Base-by-base conservation (phyloP, 192 early-diverging fungal species). In the Mortierella hygrophila region DNA sequence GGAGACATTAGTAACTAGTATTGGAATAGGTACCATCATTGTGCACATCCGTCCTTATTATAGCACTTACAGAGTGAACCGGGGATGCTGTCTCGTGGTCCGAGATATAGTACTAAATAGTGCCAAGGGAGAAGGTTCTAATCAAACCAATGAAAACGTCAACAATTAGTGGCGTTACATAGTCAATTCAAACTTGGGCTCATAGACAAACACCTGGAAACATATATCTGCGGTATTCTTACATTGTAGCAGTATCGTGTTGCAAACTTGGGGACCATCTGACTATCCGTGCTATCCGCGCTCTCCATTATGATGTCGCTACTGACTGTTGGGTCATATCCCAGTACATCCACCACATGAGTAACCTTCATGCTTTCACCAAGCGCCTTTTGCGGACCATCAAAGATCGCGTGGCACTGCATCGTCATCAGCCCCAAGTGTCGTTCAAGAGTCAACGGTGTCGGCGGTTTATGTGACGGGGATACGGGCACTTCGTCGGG, bases 241-340 rank as follows among this genome's bases (percentile, higher is more conserved):
- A 82, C 80, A 76, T 82, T 52, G 23, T 82, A 82, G 32, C 81
- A 77, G 55, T 82, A 82, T 18, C 81, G 81, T 6, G 70, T 82
- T 9, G 81, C 75, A 21, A 77, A 42, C 20, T 76, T 75, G 3
- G 68, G 37, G 37, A 20, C 2, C 41, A 47, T 26, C 46, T 5
- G 40, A 5, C 11, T 21, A 55, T 23, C 26, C 5, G 37, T 8
- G 10, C 4, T 68, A 23, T 35, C 18, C 6, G 23, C 29, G 37
- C 41, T 37, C 18, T 71, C 7, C 70, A 42, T 40, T 42, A n/a
- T 11, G 70, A 35, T 38, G 21, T 42, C 38, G 7, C 11, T 23
- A 18, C 38, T 11, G n/a, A 0, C 21, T n/a, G 21, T 71, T 35
- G 38, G 20, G 0, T 7, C 44, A 49, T 37, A 29, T 13, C 6